Evolutionary conservation across 371 early-diverging fungal genomes (phyloP).

Genomic region (Quaeritorhiza haematococci): DNA sequence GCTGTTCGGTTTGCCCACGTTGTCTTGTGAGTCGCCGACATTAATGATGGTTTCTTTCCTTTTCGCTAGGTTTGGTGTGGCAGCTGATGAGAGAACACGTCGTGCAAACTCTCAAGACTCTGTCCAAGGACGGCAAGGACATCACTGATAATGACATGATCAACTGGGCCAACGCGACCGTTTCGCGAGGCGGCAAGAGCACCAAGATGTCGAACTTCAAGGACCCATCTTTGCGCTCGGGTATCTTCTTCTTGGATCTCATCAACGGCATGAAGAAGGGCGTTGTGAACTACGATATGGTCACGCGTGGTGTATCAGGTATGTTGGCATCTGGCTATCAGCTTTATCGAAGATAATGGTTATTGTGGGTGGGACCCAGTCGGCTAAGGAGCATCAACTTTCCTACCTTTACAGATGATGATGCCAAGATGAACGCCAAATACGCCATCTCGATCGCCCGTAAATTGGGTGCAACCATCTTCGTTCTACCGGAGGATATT

Average conservation of each 20-base stretch:
- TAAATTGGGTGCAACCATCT: constrained; percentile 96
- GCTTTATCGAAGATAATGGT: constrained; percentile 2
- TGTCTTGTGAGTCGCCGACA: not conserved
- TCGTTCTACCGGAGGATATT: constrained; percentile 94
- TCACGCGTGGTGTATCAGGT: constrained; percentile 62
- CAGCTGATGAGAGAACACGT: constrained; percentile 96
- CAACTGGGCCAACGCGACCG: constrained; percentile 87
- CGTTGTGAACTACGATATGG: constrained; percentile 81
- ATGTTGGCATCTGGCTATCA: no score
- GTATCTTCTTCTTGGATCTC: constrained; percentile 85
- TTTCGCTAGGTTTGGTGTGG: constrained; percentile 63
- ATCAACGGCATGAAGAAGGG: constrained; percentile 87
- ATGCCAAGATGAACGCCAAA: constrained; percentile 84
- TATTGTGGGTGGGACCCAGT: not conserved
- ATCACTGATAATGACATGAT: constrained; percentile 89
- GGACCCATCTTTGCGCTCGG: constrained; percentile 70
- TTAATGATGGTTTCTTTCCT: not conserved
- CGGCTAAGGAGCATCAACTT: not conserved
- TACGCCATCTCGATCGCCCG: constrained; percentile 95
- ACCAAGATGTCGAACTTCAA: constrained; percentile 75
- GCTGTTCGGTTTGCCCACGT: not conserved
- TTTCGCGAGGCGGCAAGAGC: constrained; percentile 59
- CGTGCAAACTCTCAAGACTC: constrained; percentile 79
- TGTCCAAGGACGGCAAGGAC: constrained; percentile 70
- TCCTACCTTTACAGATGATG: constrained; percentile 58